Evolutionary conservation across 768 basidiomycete species (phyloP), one percentile per base, ranked within the genome.

Genomic region (Solioccasus polychromus): DNA sequence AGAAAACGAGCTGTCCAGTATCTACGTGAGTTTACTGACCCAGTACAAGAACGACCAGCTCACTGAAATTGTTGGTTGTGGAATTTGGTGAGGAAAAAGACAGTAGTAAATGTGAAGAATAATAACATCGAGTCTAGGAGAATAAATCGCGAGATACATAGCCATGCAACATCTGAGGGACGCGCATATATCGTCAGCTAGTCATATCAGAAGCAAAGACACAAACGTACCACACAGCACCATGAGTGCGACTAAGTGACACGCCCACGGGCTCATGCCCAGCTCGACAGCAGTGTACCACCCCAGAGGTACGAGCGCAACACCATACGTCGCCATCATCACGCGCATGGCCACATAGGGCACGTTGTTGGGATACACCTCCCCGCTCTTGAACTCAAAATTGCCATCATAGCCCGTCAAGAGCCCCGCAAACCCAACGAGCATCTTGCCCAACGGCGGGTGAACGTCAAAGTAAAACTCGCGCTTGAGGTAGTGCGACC

Each of bases 401-500:
- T 71, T 66, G 12, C 96, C 96, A 51, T 94, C 78, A 62, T 97
- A 98, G 26, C 96, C 96, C 0, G 92, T 76, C 52, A 99, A 69
- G 45, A 92, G 73, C 18, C 96, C 96, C 4, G 85, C 92, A 18
- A 99, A 76, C 8, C 92, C 96, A 49, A 99, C 95, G 44, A 99
- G 78, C 93, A 99, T 98, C 75, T 99, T 99, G 3, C 96, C 96
- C 32, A 99, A 76, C 0, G 96, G 96, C 5, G 96, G 96, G 59
- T 99, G 96, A 22, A 98, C 96, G 61, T 99, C 96, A 65, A 98
- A 98, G 75, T 97, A 98, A 70, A 98, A 98, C 66, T 96, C 92
- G 60, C 93, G 88, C 68, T 97, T 96, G 68, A 99, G 83, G 68
- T 99, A 98, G 68, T 97, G 87, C 40, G 91, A 91, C 40, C 92